Conservation (phyloP, 1,284 basidiomycete genomes). For the Sanguinoderma infundibulare region DNA sequence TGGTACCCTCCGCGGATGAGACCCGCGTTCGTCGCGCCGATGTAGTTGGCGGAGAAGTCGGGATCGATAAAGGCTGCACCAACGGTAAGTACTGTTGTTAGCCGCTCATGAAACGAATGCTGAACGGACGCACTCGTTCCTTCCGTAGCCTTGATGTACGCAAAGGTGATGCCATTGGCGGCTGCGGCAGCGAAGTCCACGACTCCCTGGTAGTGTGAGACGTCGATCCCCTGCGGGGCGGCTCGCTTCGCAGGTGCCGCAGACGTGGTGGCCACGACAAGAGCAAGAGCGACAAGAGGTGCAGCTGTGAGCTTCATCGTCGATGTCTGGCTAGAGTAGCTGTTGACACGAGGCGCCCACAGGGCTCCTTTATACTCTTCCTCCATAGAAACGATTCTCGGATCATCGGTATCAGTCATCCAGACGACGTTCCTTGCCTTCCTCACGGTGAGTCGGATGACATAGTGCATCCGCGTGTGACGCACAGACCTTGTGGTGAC, state of each 20-base stretch:
- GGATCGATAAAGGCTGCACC: constrained; percentile 42
- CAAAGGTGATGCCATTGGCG: constrained; percentile 62
- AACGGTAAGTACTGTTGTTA: not conserved
- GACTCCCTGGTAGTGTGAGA: constrained; percentile 58
- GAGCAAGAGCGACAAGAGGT: constrained; percentile 2
- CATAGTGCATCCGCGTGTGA: not conserved
- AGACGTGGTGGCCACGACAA: constrained; percentile 12
- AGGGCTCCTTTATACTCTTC: not conserved
- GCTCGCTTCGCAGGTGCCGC: constrained; percentile 39
- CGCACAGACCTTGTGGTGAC: not conserved
- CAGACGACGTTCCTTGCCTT: not conserved
- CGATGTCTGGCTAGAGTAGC: not conserved
- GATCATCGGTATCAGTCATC: not conserved
- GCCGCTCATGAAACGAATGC: not conserved
- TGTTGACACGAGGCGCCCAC: not conserved
- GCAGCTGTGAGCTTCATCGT: constrained; percentile 16
- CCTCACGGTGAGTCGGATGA: not conserved
- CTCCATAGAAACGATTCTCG: not conserved
- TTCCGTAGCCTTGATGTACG: constrained; percentile 75
- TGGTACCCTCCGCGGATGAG: constrained; percentile 66
- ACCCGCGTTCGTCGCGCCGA: constrained; percentile 55
- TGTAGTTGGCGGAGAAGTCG: constrained; percentile 54
- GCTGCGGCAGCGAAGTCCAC: constrained; percentile 59
- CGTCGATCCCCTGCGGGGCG: constrained; percentile 55
- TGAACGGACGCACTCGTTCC: constrained; percentile 49